Conservation (phyloP, 345 rosid species). For the Eutrema heterophyllum region DNA sequence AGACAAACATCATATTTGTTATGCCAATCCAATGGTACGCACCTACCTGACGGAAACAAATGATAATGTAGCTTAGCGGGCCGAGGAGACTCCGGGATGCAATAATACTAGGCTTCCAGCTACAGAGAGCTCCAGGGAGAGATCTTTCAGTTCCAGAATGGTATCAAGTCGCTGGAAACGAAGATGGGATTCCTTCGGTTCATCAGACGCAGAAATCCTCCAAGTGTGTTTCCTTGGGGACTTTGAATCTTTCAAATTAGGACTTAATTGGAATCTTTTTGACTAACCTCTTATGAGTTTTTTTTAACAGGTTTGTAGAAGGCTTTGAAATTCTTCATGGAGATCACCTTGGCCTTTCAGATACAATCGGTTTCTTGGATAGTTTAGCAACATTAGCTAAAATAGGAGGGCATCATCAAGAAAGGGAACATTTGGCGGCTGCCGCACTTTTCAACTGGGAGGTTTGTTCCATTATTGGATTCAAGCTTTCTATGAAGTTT, state of each 20-base stretch:
- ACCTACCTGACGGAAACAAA: background rate
- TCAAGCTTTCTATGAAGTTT: background rate
- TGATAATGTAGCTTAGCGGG: conserved; percentile 62
- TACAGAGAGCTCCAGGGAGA: conserved; percentile 82
- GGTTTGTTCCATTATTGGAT: conserved; percentile 35
- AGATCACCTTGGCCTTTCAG: conserved; percentile 64
- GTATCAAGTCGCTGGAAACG: conserved; percentile 77
- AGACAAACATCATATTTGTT: background rate
- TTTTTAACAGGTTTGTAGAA: conserved; percentile 38
- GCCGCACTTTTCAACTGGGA: conserved; percentile 85
- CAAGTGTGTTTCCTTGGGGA: conserved; percentile 36
- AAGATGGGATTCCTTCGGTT: conserved; percentile 39
- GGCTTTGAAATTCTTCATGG: conserved; percentile 89
- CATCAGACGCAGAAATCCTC: conserved; percentile 28
- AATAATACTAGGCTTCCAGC: conserved; percentile 84
- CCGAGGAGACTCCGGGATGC: conserved; percentile 92
- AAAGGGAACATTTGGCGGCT: conserved; percentile 80
- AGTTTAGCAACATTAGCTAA: conserved; percentile 56
- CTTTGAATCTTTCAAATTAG: background rate
- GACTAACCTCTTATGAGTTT: background rate
- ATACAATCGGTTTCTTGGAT: conserved; percentile 63
- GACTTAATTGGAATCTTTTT: background rate
- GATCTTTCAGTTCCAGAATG: conserved; percentile 85
- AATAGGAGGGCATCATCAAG: conserved; percentile 49
- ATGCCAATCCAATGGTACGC: background rate